Evolutionary conservation across 345 rosid genomes (phyloP).

Genomic region (Raphanus raphanistrum): DNA sequence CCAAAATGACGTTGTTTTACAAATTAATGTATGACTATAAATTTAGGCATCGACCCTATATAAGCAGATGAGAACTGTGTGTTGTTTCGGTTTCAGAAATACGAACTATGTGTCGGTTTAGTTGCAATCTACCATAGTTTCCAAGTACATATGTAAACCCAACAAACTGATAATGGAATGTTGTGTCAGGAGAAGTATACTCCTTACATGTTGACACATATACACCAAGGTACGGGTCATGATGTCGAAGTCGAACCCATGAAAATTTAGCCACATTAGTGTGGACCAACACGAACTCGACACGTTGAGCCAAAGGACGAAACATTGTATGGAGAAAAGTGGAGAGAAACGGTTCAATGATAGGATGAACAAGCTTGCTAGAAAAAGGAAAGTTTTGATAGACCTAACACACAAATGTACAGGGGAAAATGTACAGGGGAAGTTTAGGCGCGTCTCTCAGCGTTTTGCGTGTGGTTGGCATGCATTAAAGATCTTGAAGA

Average conservation of each 20-base stretch:
- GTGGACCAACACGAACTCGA: slow-evolving; percentile 38
- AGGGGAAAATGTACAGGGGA: no score
- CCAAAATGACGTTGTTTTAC: no score
- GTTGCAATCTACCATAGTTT: not conserved
- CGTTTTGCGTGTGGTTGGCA: no score
- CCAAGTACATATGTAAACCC: slow-evolving; percentile 27
- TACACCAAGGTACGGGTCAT: slow-evolving; percentile 28
- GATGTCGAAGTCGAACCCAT: slow-evolving; percentile 13
- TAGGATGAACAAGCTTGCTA: slow-evolving; percentile 32
- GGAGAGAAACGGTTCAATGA: slow-evolving; percentile 32
- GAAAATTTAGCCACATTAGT: slow-evolving; percentile 31
- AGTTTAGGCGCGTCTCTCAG: no score
- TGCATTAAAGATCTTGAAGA: no score
- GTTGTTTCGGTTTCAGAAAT: slow-evolving; percentile 7
- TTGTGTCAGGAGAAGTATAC: slow-evolving; percentile 24
- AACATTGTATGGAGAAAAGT: slow-evolving; percentile 37
- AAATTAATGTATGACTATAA: not conserved
- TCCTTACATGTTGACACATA: slow-evolving; percentile 32
- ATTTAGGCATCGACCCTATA: slow-evolving; percentile 35
- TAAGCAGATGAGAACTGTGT: not conserved
- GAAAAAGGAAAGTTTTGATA: not conserved
- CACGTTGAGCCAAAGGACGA: slow-evolving; percentile 36
- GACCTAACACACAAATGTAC: slow-evolving; percentile 23
- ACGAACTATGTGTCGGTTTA: slow-evolving; percentile 26
- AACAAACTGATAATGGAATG: slow-evolving; percentile 37